Base-by-base conservation (phyloP, 768 basidiomycete genomes). In the Naganishia antarctica region DNA sequence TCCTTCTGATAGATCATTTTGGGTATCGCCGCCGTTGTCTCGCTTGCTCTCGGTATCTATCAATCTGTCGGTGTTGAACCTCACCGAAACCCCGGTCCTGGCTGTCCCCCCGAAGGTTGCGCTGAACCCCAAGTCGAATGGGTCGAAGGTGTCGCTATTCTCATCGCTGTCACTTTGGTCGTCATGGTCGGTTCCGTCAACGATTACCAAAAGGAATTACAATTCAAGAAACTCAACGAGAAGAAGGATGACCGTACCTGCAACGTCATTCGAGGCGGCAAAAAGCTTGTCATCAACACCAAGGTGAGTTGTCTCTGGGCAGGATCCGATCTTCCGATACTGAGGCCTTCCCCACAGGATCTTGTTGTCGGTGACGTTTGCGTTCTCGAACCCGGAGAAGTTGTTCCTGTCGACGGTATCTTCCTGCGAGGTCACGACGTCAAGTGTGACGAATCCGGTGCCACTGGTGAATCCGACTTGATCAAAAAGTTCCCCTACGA, bases 201-300 rank as follows among this genome's bases (percentile, higher is more conserved):
- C 72, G 96, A 99, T 78, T 99, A 90, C 88, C 92, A 97, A 78
- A 98, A 98, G 78, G 96, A 99, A 77, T 86, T 86, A 1, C 96
- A 98, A 78, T 99, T 99, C 81, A 86, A 87, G 71, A 82, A 81
- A 21, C 83, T 99, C 44, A 98, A 97, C 73, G 89, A 88, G 70
- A 88, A 93, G 79, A 94, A 94, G 78, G 94, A 98, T 63, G 96
- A 94, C 70, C 88, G 96, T 28, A 84, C 83, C 5, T 85, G 91
- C 70, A 91, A 91, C 77, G 86, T 88, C 58, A 86, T 91, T 65
- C 86, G 91, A 13, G 86, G 86, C 32, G 76, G 77, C 26, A 74
- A 80, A 12, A 89, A 91, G 68, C 83, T 81, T 53, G 79, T 89
- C 29, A 81, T 94, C 70, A 89, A 89, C 68, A 84, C 94, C 75